phyloP scores from a whole-genome alignment of 75 land plant genomes.

The Cryptomeria japonica region DNA sequence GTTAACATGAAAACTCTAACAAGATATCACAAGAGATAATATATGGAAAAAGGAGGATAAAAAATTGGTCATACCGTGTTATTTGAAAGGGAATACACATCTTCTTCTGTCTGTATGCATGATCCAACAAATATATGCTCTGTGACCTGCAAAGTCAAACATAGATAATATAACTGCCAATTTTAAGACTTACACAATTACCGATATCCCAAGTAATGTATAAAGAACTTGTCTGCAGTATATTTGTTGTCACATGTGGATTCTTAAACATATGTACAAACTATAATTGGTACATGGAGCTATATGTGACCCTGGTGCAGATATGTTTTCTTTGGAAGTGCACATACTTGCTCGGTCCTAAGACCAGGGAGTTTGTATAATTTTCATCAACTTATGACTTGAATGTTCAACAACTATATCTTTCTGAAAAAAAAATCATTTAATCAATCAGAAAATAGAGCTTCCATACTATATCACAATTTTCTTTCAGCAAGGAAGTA shows the following conservation, averaged over 20 bases:
- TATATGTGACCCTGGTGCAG: not conserved
- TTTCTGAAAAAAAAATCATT: not conserved
- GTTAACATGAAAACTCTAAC: not conserved
- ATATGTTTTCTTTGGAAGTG: not conserved
- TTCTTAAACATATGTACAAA: not conserved
- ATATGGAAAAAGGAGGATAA: not conserved
- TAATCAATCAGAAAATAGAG: not conserved
- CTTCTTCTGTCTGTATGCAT: constrained; percentile 86
- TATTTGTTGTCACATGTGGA: not conserved
- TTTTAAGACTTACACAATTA: not conserved
- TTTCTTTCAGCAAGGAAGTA: not conserved
- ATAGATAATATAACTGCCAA: not conserved
- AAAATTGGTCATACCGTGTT: constrained; percentile 32
- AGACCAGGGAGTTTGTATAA: not conserved
- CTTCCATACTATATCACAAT: not conserved
- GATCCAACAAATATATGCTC: constrained; percentile 93
- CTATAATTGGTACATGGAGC: not conserved
- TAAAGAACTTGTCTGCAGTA: not conserved
- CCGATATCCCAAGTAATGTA: not conserved
- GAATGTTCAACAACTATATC: not conserved
- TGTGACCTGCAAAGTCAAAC: constrained; percentile 62
- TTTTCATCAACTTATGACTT: not conserved
- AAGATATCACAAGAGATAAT: not conserved
- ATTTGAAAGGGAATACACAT: constrained; percentile 57
- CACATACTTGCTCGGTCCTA: not conserved